phyloP scores from a whole-genome alignment of 2,329 filamentous ascomycete species.

The Didymella exigua region DNA sequence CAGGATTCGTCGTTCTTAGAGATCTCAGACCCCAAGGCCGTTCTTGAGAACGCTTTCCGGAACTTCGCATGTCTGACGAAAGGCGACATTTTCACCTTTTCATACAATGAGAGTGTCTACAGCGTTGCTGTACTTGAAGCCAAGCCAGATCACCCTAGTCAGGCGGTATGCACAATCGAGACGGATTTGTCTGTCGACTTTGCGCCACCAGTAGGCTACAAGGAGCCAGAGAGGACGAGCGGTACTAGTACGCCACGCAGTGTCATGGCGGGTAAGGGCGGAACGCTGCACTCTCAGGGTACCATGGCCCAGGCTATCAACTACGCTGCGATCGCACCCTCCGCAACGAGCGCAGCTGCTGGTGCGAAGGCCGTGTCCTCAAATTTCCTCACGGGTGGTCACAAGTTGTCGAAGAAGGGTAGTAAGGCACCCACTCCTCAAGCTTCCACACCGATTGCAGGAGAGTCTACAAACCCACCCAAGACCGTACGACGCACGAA shows the following conservation, averaged over 20 bases:
- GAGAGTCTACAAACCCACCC: conserved; percentile 53
- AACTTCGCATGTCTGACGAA: conserved; percentile 94
- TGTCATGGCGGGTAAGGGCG: conserved; percentile 67
- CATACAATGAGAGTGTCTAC: conserved; percentile 94
- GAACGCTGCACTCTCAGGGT: conserved; percentile 80
- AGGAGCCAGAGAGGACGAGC: conserved; percentile 78
- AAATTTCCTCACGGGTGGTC: conserved; percentile 79
- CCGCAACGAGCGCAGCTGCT: conserved; percentile 67
- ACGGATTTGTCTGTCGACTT: conserved; percentile 98
- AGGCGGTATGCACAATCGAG: conserved; percentile 88
- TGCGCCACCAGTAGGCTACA: conserved; percentile 89
- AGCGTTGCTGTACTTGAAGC: conserved; percentile 93
- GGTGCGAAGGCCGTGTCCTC: conserved; percentile 70
- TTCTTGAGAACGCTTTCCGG: conserved; percentile 93
- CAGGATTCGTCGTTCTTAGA: conserved; percentile 94
- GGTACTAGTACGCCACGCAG: conserved; percentile 88
- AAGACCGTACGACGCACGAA: conserved; percentile 62
- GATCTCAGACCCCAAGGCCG: conserved; percentile 95
- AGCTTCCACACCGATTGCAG: conserved; percentile 66
- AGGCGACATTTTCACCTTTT: conserved; percentile 93
- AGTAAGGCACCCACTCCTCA: conserved; percentile 73
- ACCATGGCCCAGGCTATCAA: conserved; percentile 99
- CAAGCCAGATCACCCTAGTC: conserved; percentile 84
- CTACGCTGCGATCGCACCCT: conserved; percentile 86
- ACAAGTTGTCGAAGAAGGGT: conserved; percentile 83